These are phyloP conservation scores for Suhomyces vadensis DNA, from an alignment of 805 yeast species.

Conservation along the genomic window DNA sequence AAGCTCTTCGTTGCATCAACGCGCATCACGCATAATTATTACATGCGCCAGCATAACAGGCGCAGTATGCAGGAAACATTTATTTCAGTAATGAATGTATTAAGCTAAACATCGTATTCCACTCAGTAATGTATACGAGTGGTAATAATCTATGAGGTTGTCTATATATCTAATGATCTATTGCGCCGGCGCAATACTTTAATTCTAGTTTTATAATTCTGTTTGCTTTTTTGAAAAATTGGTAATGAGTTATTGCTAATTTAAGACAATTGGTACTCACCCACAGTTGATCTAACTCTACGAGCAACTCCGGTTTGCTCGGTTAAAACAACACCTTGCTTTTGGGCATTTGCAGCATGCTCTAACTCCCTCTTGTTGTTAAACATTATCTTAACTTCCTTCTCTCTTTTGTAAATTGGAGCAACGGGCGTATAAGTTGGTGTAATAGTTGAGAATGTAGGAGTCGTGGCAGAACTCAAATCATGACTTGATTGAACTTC, in stretches of 20 bases:
- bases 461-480: slow-evolving; percentile 9
- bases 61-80: not conserved
- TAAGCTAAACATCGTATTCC: not conserved
- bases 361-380: slow-evolving; percentile 16
- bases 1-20: not conserved
- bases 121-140: not conserved
- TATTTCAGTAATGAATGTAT: not conserved
- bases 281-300: not conserved
- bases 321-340: not conserved
- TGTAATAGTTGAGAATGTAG: slow-evolving; percentile 15
- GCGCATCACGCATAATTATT: not conserved
- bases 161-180: not conserved
- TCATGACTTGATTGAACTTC: slow-evolving; percentile 17
- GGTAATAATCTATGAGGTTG: not conserved
- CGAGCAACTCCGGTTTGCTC: slow-evolving; percentile 1
- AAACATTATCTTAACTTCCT: slow-evolving; percentile 18
- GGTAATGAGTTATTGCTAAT: not conserved
- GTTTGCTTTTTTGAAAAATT: not conserved
- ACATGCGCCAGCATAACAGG: not conserved
- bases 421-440: slow-evolving; percentile 22
- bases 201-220: not conserved
- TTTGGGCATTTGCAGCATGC: slow-evolving; percentile 2
- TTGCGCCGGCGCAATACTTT: slow-evolving; percentile 3
- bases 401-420: slow-evolving; percentile 10
- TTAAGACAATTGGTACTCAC: slow-evolving; percentile 2